Base-by-base conservation (phyloP, 2,329 filamentous ascomycete species). In the Sclerotinia sclerotiorum region DNA sequence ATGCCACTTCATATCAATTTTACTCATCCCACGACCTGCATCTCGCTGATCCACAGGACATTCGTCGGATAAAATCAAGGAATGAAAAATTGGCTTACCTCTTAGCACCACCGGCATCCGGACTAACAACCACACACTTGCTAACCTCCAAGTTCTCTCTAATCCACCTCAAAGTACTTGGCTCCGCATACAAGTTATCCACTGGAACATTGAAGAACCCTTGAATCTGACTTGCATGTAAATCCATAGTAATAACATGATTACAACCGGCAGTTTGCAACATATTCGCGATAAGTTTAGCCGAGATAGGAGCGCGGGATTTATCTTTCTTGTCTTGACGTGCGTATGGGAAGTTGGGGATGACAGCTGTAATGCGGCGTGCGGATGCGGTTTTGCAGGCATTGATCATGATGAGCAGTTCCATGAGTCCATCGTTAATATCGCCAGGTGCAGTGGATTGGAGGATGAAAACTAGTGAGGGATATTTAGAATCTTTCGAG, bases 301-400 rank as follows among this genome's bases (percentile, higher is more conserved):
- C 94, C 54, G 92, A 96, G 79, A 98, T 99, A 52, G 95, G 94
- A n/a, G 95, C 94, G 73, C 94, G 89, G 67, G 91, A 95, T 84
- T 92, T 91, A 82, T 97, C 94, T 82, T 98, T 98, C 84, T 98
- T 98, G 81, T 98, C 95, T 81, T 98, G 94, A 62, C 94, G 89
- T 19, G 94, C 94, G 78, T 98, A 98, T 39, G 94, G 94, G 81
- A 97, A 98, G 81, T 97, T 97, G 73, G 94, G 94, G 64, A 97
- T 91, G 72, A 97, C 92, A 72, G 93, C 94, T 29, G 94, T 97
- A 81, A 98, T 97, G 72, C 94, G 91, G 72, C 94, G 89, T 17
- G 94, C 94, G 48, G 89, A 91, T 54, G 90, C 90, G 32, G 89
- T 92, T 79, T 92, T 90, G 84, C 94, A 97, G 72, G 94, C 94